Evolutionary conservation across 306 rosid genomes (phyloP).

Genomic region (Luffa aegyptiaca): DNA sequence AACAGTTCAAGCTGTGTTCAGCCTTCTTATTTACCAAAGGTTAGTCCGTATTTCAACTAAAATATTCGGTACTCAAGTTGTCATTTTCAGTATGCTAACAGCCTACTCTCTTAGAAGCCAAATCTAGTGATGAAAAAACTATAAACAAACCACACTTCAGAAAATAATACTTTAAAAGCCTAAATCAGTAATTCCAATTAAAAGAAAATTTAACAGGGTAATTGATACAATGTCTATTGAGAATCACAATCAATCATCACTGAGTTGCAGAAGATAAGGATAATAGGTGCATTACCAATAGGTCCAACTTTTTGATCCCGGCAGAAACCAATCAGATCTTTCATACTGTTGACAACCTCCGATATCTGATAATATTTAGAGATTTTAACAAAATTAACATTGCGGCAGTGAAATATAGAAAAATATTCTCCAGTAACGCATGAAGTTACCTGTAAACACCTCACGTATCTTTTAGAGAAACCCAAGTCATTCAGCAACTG

Average conservation of each 20-base stretch:
- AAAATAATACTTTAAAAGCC: background rate
- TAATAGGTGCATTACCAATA: conserved; percentile 40
- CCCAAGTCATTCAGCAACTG: conserved; percentile 91
- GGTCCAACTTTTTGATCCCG: conserved; percentile 61
- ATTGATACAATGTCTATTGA: background rate
- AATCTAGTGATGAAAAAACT: background rate
- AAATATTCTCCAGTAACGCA: background rate
- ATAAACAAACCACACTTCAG: background rate
- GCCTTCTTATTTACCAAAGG: too few species aligned
- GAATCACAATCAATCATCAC: background rate
- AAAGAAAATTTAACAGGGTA: background rate
- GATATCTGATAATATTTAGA: conserved; percentile 55
- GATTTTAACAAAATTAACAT: conserved; percentile 7
- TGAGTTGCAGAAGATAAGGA: background rate
- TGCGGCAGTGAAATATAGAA: background rate
- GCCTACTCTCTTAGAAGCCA: background rate
- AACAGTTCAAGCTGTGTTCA: background rate
- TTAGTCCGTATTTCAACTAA: background rate
- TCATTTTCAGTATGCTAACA: background rate
- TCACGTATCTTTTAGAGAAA: conserved; percentile 92
- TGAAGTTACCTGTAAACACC: conserved; percentile 81
- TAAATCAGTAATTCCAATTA: background rate
- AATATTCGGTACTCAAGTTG: background rate
- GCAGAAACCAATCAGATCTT: conserved; percentile 81
- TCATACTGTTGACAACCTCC: conserved; percentile 95